Evolutionary conservation across 106 monocot genomes (phyloP), one percentile per base, ranked within the genome.

Genomic region (Platanthera guangdongensis): DNA sequence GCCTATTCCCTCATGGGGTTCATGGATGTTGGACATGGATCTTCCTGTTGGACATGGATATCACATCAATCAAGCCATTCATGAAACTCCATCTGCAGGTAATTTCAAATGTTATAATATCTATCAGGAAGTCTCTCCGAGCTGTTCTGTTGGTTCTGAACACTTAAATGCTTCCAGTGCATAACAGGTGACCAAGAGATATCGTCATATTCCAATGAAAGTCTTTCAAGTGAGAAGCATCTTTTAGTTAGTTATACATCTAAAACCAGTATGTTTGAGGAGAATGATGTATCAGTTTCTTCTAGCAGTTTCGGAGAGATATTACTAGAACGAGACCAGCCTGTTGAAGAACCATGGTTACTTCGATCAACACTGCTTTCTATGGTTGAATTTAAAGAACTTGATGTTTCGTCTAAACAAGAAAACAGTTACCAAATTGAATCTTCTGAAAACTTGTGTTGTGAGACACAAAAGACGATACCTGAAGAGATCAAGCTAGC

Each of bases 271-370:
- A 54, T 63, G 1, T 39, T 45, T 10, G 22, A 60, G 10, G 83
- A 73, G 13, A 80, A 67, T 9, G 74, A 74, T 59, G 25, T 8
- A 16, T 64, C 22, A 51, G 9, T 55, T 30, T 74, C 70, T 75
- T 72, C 52, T 77, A 64, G 19, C 52, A 50, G 54, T 47, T 48
- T 74, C 57, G 81, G 53, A 77, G 78, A 88, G 32, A 68, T 76
- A 7, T 69, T 83, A 13, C 70, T 83, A 62, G 91, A 91, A 81
- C 82, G 59, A 77, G 77, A 93, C 39, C 93, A 87, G 15, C 92
- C 87, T 80, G 83, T 86, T 52, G 95, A 96, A 72, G 95, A 93
- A 71, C 93, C 96, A 4, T 91, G 96, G 96, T 65, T 96, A 52
- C 72, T 85, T 54, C 81, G 71, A 77, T 87, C 90, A 52, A 80